Percentiles rank a stretch among this genome's conserved stretches.
Conservation (phyloP, 495 filamentous ascomycete genomes). For the Penicillium malachiteum region DNA sequence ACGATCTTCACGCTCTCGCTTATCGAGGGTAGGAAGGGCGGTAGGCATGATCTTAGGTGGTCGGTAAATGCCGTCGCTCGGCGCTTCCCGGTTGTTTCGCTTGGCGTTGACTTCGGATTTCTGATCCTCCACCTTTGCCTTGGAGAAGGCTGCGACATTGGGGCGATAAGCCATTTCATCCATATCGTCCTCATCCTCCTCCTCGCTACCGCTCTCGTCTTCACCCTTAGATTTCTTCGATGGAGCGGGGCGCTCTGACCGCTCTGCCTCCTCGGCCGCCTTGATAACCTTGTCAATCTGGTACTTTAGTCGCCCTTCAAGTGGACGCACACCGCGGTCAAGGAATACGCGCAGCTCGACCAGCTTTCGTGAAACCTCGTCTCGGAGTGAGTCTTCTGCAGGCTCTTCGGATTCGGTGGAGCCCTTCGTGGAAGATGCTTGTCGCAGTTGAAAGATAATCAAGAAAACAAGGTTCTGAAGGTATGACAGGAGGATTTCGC, state of each 20-base stretch:
- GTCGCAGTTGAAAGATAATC: conserved; percentile 76
- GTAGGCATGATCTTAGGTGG: conserved; percentile 83
- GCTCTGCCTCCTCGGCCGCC: conserved; percentile 74
- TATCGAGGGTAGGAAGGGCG: conserved; percentile 56
- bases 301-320: conserved; percentile 84
- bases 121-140: conserved; percentile 31
- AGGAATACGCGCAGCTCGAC: conserved; percentile 83
- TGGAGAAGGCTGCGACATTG: conserved; percentile 60
- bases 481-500: conserved; percentile 92
- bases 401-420: conserved; percentile 28
- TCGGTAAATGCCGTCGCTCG: conserved; percentile 67
- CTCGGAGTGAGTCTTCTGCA: conserved; percentile 35
- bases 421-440: conserved; percentile 32
- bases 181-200: conserved; percentile 43
- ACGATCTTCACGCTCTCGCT: conserved; percentile 53
- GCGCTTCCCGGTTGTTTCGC: conserved; percentile 18
- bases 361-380: conserved; percentile 75
- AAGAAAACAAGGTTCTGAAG: conserved; percentile 91
- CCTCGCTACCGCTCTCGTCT: conserved; percentile 32
- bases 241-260: conserved; percentile 24
- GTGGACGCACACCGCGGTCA: conserved; percentile 82
- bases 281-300: conserved; percentile 88
- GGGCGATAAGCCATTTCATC: conserved; percentile 69
- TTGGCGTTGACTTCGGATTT: conserved; percentile 21
- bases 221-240: conserved; percentile 25